Conservation (phyloP, 2,329 filamentous ascomycete species). For the Aspergillus neoniger region DNA sequence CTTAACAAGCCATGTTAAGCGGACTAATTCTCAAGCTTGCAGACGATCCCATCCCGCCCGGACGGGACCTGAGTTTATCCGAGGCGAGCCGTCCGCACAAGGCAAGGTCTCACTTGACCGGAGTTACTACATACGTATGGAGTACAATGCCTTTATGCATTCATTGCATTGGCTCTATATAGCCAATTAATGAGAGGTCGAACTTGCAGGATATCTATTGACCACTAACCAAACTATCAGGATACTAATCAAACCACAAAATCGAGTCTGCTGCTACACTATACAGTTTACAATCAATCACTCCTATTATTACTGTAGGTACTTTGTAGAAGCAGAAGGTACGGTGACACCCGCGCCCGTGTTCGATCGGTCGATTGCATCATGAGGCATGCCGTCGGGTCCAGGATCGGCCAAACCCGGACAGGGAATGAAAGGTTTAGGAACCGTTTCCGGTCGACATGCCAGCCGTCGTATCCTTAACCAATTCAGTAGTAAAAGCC, state of each 20-base stretch:
- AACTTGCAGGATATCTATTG: background rate
- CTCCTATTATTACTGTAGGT: background rate
- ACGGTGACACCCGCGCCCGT: background rate
- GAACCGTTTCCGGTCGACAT: background rate
- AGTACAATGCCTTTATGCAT: background rate
- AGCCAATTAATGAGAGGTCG: background rate
- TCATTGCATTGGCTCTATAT: background rate
- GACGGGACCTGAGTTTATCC: background rate
- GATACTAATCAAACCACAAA: background rate
- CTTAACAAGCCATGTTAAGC: constrained; percentile 1
- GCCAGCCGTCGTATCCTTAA: background rate
- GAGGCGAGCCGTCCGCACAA: background rate
- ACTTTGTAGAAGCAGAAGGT: background rate
- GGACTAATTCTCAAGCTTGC: background rate
- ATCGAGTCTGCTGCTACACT: background rate
- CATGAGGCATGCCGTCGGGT: constrained; percentile 1
- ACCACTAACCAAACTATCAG: background rate
- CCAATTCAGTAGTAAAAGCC: background rate
- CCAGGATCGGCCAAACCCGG: background rate
- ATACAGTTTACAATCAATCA: background rate
- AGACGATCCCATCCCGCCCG: background rate
- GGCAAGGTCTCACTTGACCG: constrained; percentile 1
- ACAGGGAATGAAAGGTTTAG: background rate
- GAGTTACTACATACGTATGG: background rate
- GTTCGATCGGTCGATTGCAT: constrained; percentile 5